Evolutionary conservation across 768 basidiomycete genomes (phyloP), one percentile per base, ranked within the genome.

Genomic region (Astraeus odoratus): DNA sequence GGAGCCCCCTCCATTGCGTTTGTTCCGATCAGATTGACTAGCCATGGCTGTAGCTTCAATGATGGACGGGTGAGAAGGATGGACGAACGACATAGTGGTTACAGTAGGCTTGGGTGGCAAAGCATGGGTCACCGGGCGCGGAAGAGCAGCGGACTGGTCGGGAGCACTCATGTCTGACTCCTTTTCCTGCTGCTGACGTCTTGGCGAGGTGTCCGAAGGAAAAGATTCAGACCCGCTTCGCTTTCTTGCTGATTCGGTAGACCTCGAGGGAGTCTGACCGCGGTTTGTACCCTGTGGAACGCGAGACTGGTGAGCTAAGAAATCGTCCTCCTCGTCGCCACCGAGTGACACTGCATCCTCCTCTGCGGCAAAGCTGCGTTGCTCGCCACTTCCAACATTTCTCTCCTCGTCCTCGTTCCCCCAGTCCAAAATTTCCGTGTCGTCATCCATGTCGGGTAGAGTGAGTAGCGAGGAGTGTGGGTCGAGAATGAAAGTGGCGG

Each of bases 351-450:
- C 78, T 43, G 81, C 74, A 52, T 81, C 77, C 55, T 79, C 73
- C 49, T 74, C 71, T 9, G 48, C 39, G 29, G 59, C 58, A 22
- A 64, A 49, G 22, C 51, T 49, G 43, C 47, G 54, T 29, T 50
- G 54, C 43, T 72, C 73, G 42, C 73, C 71, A 43, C 71, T 72
- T 49, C 71, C 72, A 54, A 69, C 67, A 34, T 64, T 70, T 39
- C 42, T 46, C 41, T 67, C 69, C 39, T 75, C 73, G 35, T 74
- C 74, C 15, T 74, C 74, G 46, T 74, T 68, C 3, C 73, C 73
- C 86, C 86, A 88, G 66, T 88, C 86, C 31, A 87, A 69, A 22
- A 76, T 64, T 56, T 87, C 85, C 23, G 64, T 69, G 42, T 86
- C 84, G 57, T 83, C 81, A 51, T 75, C 78, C 80, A 84, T 81